Percentiles rank a stretch among this genome's conserved stretches.
Evolutionary conservation across 225 moss, liverwort and hornwort species (phyloP).

Genomic region (Antitrichia curtipendula): DNA sequence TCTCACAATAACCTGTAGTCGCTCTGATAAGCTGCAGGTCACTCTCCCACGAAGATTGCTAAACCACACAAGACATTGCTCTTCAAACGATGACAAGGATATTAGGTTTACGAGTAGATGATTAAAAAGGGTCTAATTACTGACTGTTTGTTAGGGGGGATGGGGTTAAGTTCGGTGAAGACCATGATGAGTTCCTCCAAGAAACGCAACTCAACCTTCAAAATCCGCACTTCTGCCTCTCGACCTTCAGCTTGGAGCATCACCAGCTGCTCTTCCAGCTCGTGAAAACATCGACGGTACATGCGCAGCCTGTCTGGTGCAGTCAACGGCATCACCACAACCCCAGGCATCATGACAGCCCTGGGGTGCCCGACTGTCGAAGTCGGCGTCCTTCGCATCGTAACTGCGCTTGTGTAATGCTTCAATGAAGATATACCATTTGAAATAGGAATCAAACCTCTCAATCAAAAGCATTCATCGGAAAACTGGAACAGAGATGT

Average conservation of each 20-base stretch:
- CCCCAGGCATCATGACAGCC: slow-evolving; percentile 25
- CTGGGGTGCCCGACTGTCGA: neutral
- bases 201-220: slow-evolving; percentile 36
- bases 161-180: slow-evolving; percentile 46
- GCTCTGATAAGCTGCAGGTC: neutral
- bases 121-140: neutral
- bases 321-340: slow-evolving; percentile 25
- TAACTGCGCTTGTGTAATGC: neutral
- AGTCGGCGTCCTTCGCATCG: slow-evolving; percentile 20
- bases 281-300: slow-evolving; percentile 52
- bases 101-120: neutral
- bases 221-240: slow-evolving; percentile 2
- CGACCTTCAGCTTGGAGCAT: slow-evolving; percentile 22
- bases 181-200: slow-evolving; percentile 61
- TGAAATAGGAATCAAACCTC: neutral
- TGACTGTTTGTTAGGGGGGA: slow-evolving; percentile 27
- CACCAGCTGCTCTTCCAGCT: slow-evolving; percentile 40
- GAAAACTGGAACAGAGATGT: neutral
- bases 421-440: neutral
- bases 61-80: neutral
- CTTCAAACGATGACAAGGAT: neutral
- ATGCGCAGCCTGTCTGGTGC: slow-evolving; percentile 43
- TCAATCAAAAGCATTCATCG: neutral
- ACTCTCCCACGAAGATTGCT: neutral
- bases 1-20: neutral